Conservation (phyloP, 305 asterid species). For the Fraxinus latifolia region DNA sequence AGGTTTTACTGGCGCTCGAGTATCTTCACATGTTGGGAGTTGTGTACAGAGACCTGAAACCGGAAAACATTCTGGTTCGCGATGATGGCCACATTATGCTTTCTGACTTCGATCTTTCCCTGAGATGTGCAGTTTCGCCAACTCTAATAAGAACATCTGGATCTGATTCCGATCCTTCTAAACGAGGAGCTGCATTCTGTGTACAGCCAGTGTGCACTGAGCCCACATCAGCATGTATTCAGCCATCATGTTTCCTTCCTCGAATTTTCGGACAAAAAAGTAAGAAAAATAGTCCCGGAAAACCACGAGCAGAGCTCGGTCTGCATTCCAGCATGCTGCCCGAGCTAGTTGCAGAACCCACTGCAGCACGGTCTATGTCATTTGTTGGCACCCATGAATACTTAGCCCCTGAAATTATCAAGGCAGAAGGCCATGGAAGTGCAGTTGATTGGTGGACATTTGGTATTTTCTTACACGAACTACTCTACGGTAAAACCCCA, state of each 20-base stretch:
- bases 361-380: conserved; percentile 90
- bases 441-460: conserved; percentile 99
- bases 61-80: conserved; percentile 91
- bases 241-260: conserved; percentile 89
- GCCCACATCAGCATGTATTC: conserved; percentile 77
- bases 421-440: conserved; percentile 99
- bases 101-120: conserved; percentile 90
- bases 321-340: conserved; percentile 48
- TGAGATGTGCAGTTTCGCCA: conserved; percentile 88
- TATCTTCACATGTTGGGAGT: conserved; percentile 98
- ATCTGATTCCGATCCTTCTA: conserved; percentile 47
- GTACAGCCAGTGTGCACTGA: conserved; percentile 81
- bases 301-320: conserved; percentile 48
- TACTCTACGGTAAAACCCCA: conserved; percentile 86
- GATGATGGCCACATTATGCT: conserved; percentile 99
- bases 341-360: conserved; percentile 90
- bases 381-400: conserved; percentile 96
- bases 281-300: conserved; percentile 50
- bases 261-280: conserved; percentile 61
- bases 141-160: conserved; percentile 71
- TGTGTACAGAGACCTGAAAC: conserved; percentile 89
- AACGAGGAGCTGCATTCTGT: conserved; percentile 64
- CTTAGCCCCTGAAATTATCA: conserved; percentile 86
- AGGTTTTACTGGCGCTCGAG: conserved; percentile 86
- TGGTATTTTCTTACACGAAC: conserved; percentile 81